phyloP scores from a whole-genome alignment of 257 asterid genomes.

The Ilex asprella region DNA sequence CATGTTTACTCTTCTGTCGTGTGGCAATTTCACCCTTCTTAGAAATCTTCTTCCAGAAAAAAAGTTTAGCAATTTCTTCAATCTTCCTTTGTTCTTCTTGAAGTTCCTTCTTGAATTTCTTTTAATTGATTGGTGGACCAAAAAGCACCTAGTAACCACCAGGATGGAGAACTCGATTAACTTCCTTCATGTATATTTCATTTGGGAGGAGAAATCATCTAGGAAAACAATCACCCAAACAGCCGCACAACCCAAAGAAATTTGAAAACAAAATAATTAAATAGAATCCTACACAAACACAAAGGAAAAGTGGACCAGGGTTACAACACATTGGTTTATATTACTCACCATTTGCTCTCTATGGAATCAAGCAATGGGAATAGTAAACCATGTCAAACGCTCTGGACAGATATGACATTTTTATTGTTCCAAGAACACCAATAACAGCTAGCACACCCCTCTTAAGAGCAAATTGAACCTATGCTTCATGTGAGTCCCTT shows the following conservation, averaged over 20 bases:
- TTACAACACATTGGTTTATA: too few species aligned
- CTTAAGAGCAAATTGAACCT: constrained; percentile 68
- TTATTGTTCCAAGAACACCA: constrained; percentile 57
- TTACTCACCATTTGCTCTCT: constrained; percentile 47
- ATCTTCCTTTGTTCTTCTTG: background rate
- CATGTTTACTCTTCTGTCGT: background rate
- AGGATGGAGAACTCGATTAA: constrained; percentile 22
- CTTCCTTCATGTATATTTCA: constrained; percentile 16
- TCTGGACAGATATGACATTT: constrained; percentile 49
- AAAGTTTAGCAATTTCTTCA: background rate
- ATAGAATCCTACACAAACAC: too few species aligned
- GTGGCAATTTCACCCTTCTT: background rate
- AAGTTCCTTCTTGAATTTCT: constrained; percentile 6
- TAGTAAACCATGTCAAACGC: constrained; percentile 65
- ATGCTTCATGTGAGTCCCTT: constrained; percentile 58
- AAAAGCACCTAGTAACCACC: constrained; percentile 70
- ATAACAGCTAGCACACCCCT: constrained; percentile 62
- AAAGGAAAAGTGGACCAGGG: too few species aligned
- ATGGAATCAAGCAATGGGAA: constrained; percentile 57
- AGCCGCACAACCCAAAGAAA: too few species aligned
- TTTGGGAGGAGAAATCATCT: constrained; percentile 23
- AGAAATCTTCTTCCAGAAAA: background rate
- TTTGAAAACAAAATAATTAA: too few species aligned
- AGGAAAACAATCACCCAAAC: too few species aligned
- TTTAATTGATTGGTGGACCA: constrained; percentile 64